phyloP scores from a whole-genome alignment of 305 asterid genomes.

The Euphrasia arctica region DNA sequence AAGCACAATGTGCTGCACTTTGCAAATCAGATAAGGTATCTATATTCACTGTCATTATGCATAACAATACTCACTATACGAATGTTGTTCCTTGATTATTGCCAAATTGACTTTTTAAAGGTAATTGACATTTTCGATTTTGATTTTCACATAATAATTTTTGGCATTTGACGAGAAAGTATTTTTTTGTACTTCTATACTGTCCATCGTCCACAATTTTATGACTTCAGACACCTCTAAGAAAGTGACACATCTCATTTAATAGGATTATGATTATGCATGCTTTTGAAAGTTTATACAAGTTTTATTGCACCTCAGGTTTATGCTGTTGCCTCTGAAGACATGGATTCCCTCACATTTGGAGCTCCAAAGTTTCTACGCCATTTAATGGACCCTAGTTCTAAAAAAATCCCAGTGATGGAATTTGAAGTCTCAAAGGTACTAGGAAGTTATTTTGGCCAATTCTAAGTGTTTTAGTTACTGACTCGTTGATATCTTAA shows the following conservation, averaged over 20 bases:
- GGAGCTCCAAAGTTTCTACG: slow-evolving; percentile 95
- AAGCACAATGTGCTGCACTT: slow-evolving; percentile 94
- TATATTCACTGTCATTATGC: slow-evolving; percentile 19
- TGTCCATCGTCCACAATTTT: not conserved
- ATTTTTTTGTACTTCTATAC: not conserved
- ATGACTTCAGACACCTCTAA: slow-evolving; percentile 13
- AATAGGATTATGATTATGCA: slow-evolving; percentile 3
- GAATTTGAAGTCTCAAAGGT: slow-evolving; percentile 95
- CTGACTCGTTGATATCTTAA: slow-evolving; percentile 25
- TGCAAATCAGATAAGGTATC: slow-evolving; percentile 69
- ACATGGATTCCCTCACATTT: slow-evolving; percentile 97
- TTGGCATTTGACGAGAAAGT: slow-evolving; percentile 8
- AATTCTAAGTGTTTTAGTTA: slow-evolving; percentile 17
- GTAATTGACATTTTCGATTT: not conserved
- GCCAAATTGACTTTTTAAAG: not conserved
- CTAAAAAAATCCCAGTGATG: slow-evolving; percentile 95
- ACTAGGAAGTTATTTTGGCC: slow-evolving; percentile 25
- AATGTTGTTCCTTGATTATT: slow-evolving; percentile 10
- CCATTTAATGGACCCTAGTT: slow-evolving; percentile 95
- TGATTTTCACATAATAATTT: not conserved
- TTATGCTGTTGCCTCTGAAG: slow-evolving; percentile 97
- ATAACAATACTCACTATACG: slow-evolving; percentile 3
- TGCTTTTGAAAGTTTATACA: slow-evolving; percentile 15
- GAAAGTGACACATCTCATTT: slow-evolving; percentile 12
- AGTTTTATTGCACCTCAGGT: slow-evolving; percentile 49